Conservation (phyloP, 805 yeast genomes). For the Scheffersomyces amazonensis region DNA sequence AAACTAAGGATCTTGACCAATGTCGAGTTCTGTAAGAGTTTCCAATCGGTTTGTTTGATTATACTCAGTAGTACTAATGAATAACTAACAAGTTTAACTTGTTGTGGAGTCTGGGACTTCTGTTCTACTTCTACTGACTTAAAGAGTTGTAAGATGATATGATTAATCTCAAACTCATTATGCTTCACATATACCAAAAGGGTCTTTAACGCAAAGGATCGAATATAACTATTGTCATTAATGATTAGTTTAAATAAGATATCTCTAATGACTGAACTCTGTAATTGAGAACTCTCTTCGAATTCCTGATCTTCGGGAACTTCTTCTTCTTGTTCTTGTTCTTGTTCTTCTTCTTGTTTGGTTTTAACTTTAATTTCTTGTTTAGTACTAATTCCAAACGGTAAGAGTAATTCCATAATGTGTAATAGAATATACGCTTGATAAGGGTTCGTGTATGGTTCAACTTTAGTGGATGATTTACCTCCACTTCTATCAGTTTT, state of each 20-base stretch:
- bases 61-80: constrained; percentile 35
- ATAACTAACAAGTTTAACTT: constrained; percentile 26
- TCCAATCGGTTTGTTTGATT: constrained; percentile 32
- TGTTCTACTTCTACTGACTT: constrained; percentile 26
- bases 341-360: constrained; percentile 6
- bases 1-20: constrained; percentile 41
- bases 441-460: constrained; percentile 31
- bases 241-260: constrained; percentile 28
- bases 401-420: constrained; percentile 28
- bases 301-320: constrained; percentile 11
- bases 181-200: constrained; percentile 25
- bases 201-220: constrained; percentile 33
- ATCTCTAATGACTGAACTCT: constrained; percentile 24
- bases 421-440: constrained; percentile 29
- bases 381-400: constrained; percentile 29
- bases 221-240: constrained; percentile 29
- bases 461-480: constrained; percentile 18
- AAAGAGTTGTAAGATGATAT: constrained; percentile 29
- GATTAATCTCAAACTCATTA: constrained; percentile 34
- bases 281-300: constrained; percentile 16
- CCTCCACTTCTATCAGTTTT: constrained; percentile 13
- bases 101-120: constrained; percentile 11
- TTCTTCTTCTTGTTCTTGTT: constrained; percentile 4
- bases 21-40: constrained; percentile 35
- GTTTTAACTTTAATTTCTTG: constrained; percentile 6